A percentile compares a stretch with the other conserved stretches of the same genome.
Evolutionary conservation across 257 asterid species (phyloP).

Genomic region (Solanum pimpinellifolium): DNA sequence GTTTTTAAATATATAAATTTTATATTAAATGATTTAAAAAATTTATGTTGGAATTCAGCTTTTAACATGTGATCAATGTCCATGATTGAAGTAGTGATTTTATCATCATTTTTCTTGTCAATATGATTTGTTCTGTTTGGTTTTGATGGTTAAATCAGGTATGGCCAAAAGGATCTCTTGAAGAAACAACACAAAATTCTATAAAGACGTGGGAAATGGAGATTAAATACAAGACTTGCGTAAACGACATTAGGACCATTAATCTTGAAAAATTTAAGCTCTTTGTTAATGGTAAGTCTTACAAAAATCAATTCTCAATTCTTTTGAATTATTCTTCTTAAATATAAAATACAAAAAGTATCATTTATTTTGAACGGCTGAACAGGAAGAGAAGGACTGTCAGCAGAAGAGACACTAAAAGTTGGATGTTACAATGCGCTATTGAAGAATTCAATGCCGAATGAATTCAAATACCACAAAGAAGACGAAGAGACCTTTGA

Average conservation of each 20-base stretch:
- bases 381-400: slow-evolving; percentile 55
- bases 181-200: not conserved
- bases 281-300: slow-evolving; percentile 52
- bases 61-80: not conserved
- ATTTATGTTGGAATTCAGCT: not conserved
- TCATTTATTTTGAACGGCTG: not conserved
- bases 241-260: slow-evolving; percentile 57
- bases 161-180: not conserved
- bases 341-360: too few relatives aligned
- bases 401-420: slow-evolving; percentile 55
- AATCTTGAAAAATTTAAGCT: slow-evolving; percentile 68
- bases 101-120: not conserved
- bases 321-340: not conserved
- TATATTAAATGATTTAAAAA: not conserved
- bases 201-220: not conserved
- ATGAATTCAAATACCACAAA: slow-evolving; percentile 57
- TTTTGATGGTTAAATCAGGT: not conserved
- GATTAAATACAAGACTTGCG: not conserved
- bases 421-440: slow-evolving; percentile 68
- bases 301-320: not conserved
- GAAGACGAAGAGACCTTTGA: slow-evolving; percentile 76
- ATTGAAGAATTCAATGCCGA: slow-evolving; percentile 70
- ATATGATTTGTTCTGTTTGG: not conserved
- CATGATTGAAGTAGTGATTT: not conserved
- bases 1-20: too few relatives aligned